Evolutionary conservation across 2,329 filamentous ascomycete species (phyloP), one percentile per base, ranked within the genome.

Genomic region (Aspergillus fijiensis): DNA sequence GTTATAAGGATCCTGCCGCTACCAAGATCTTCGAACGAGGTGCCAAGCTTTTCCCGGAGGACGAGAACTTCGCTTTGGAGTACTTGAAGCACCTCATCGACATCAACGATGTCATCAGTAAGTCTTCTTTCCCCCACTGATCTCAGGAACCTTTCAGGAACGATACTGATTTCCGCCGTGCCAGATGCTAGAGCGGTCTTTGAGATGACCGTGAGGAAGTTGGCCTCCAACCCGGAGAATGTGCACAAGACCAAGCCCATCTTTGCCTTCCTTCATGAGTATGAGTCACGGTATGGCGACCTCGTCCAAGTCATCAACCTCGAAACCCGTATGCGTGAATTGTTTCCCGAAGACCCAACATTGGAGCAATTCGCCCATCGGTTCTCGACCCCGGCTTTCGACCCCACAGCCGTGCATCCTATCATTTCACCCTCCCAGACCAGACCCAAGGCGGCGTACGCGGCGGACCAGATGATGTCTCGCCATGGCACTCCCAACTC

Each of bases 1-100:
- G 96, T 67, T 99, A 99, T 77, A 95, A 96, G 71, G 95, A 98
- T 69, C 86, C 89, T 0, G 91, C 95, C 0, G 94, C 93, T 1
- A 91, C 90, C 49, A 97, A 95, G 78, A 98, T 99, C 61, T 96
- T 98, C 67, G 95, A 99, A 73, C 89, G 94, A 50, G 95, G 95
- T 21, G 88, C 94, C 64, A 95, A 92, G 71, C 82, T 99, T 12
- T 99, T 98, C 72, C 94, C 94, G 0, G 91, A 96, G 52, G 94
- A 98, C 70, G 93, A 96, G 74, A 84, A 87, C 60, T 98, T 98
- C 77, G 92, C 96, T 64, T 84, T 99, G 55, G 93, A 98, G 76
- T 98, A 99, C 75, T 83, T 99, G 69, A 97, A 96, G 79, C 95
- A 96, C 76, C 81, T 99, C 61, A 90, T 98, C 69, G 89, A 90